Evolutionary conservation across 1,284 basidiomycete genomes (phyloP), one percentile per base, ranked within the genome.

Genomic region (Heterobasidion occidentale): DNA sequence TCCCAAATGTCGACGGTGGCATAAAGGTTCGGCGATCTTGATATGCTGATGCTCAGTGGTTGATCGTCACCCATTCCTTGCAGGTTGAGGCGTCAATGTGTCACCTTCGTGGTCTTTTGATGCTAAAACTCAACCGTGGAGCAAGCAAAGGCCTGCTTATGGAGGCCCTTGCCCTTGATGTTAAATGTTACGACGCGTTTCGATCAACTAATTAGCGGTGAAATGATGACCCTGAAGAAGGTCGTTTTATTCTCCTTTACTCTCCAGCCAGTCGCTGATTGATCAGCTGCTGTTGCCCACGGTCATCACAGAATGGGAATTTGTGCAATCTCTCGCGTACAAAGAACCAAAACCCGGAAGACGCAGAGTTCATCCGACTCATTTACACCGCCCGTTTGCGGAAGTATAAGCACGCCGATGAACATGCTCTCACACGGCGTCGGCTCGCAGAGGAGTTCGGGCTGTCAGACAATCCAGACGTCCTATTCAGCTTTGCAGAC

Each of bases 131-230:
- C 11, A 95, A 94, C 61, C 88, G 94, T 7, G 83, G 88, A 12
- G 88, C 83, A 90, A 60, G 97, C 97, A 0, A 96, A 96, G 65
- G 80, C 92, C 56, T 90, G 88, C 61, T 98, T 67, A 89, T 98
- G 83, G 94, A 98, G 63, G 95, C 97, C 1, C 78, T 99, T 14
- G 81, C 88, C 0, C 77, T 98, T 12, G 97, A 99, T 65, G 92
- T 99, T 33, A 98, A 98, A 70, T 98, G 96, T 69, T 99, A 94
- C 67, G 97, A 99, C 62, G 90, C 94, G 1, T 99, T 99, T 98
- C 65, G 84, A 90, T 55, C 90, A 95, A 60, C 80, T 99, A 7
- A 78, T 98, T 19, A 88, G 86, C 46, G 91, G 94, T 2, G 90
- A 95, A 67, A 94, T 97, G 92, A 90, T 98, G 88, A 84, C 88